A percentile compares a stretch with the other conserved stretches of the same genome.
Evolutionary conservation across 1,284 basidiomycete species (phyloP).

Genomic region (Ceratobasidium theobromae): DNA sequence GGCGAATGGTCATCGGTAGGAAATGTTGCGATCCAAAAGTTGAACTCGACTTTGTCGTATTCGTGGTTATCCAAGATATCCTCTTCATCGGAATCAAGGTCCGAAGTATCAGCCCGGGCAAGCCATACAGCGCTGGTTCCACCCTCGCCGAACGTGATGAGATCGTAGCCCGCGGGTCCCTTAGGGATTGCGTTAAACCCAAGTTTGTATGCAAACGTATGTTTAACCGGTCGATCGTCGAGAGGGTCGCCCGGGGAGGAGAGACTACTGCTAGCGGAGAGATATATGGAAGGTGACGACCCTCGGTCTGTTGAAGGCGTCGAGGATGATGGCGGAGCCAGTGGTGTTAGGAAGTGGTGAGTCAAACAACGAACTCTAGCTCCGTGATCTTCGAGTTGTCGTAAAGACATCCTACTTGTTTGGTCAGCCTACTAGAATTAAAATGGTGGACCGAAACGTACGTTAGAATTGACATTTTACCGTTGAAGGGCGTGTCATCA

Average conservation of each 20-base stretch:
- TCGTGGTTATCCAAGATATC: not conserved
- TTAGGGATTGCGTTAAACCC: conserved; percentile 12
- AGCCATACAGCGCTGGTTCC: conserved; percentile 25
- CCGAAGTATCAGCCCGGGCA: not conserved
- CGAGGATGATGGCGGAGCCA: conserved; percentile 7
- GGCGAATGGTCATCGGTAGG: not conserved
- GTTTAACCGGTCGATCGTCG: conserved; percentile 9
- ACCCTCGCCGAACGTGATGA: conserved; percentile 24
- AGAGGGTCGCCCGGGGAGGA: conserved; percentile 16
- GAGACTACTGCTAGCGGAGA: conserved; percentile 4
- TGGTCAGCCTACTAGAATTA: not conserved
- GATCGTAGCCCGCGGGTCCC: conserved; percentile 24
- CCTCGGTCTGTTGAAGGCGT: conserved; percentile 14
- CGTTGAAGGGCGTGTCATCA: conserved; percentile 4
- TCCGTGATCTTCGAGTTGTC: conserved; percentile 12
- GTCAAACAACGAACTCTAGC: conserved; percentile 17
- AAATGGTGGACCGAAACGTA: not conserved
- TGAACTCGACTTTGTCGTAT: conserved; percentile 6
- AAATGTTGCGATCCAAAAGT: conserved; percentile 17
- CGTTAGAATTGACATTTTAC: conserved; percentile 27
- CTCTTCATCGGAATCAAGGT: conserved; percentile 4
- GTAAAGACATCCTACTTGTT: conserved; percentile 16
- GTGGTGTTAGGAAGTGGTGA: conserved; percentile 23
- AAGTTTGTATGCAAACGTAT: conserved; percentile 20
- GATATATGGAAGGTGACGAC: conserved; percentile 12